Evolutionary conservation across 129 eudicot genomes (phyloP), one percentile per base, ranked within the genome.

Genomic region (Heracleum sosnowskyi): DNA sequence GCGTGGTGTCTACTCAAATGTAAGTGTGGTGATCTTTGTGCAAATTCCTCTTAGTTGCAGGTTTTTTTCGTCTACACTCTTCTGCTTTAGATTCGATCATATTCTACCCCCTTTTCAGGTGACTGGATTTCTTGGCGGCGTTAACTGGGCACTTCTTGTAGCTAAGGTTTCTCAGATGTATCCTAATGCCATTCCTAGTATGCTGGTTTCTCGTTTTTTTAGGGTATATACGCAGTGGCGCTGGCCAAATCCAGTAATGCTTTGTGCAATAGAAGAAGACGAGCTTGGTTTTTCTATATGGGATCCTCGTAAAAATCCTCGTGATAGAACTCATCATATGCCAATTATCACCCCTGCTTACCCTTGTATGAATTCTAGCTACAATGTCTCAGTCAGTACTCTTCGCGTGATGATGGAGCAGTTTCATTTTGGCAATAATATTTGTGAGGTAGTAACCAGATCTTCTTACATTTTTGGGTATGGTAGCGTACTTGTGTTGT

Each of bases 331-430:
- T 26, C 99, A 96, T 79, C 97, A 79, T 69, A 96, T 96, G 99
- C 99, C 97, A 4, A 92, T 92, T 5, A 96, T 96, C 39, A 96
- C 97, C 33, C 99, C 97, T 75, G 95, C 99, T 4, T 96, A 96
- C 79, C 99, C 99, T 0, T 96, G 97, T 85, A 96, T 96, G 97
- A 96, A 96, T 73, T 96, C 97, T n/a, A 96, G 99, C 82, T 96
- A 92, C 81, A 96, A 92, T 77, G 97, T 92, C 28, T 92, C 99
- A 35, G 78, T 91, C 28, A 96, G 95, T 83, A 96, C 99, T 55
- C 97, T 92, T 6, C 85, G 95, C 16, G 97, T 96, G 18, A 96
- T 96, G 97, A 86, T 78, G 33, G 97, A 96, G 71, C 99, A 96
- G 73, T 96, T 96, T 77, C 82, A 83, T 31, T 86, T 88, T 40